phyloP scores from a whole-genome alignment of 768 basidiomycete genomes.

The Rhizopogon sp. region DNA sequence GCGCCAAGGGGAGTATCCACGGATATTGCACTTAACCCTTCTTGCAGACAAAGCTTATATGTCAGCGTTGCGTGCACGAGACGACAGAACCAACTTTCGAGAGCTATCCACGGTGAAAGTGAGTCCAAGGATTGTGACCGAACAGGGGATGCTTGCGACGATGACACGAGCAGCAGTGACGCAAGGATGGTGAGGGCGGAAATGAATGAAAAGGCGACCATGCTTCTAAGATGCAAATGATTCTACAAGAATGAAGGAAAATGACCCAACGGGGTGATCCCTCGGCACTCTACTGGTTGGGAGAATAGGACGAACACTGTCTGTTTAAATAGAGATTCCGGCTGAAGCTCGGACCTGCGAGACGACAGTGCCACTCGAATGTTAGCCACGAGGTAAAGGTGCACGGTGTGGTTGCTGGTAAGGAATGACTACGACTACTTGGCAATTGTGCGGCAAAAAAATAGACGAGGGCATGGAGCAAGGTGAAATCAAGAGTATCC shows the following conservation, averaged over 20 bases:
- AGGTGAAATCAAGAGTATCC: neutral
- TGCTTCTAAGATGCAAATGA: conserved; percentile 15
- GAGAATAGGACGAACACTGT: neutral
- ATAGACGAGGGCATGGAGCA: neutral
- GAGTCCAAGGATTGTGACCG: conserved; percentile 3
- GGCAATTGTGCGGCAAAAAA: conserved; percentile 4
- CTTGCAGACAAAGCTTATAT: conserved; percentile 35
- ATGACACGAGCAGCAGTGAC: conserved; percentile 25
- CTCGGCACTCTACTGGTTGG: neutral
- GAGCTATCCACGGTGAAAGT: conserved; percentile 29
- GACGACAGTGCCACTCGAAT: neutral
- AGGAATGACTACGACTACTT: conserved; percentile 9
- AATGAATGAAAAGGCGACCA: conserved; percentile 32
- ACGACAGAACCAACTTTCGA: conserved; percentile 34
- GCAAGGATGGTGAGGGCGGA: conserved; percentile 11
- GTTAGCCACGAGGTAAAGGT: neutral
- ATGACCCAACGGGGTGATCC: neutral
- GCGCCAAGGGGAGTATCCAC: conserved; percentile 50
- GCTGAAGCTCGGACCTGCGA: conserved; percentile 11
- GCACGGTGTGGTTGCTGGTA: neutral
- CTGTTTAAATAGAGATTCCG: conserved; percentile 2
- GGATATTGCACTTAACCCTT: conserved; percentile 16
- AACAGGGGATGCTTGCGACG: conserved; percentile 27
- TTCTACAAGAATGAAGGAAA: neutral
- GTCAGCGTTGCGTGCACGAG: conserved; percentile 34